Evolutionary conservation across 495 filamentous ascomycete species (phyloP).

Genomic region (Trichoderma orchidacearum): DNA sequence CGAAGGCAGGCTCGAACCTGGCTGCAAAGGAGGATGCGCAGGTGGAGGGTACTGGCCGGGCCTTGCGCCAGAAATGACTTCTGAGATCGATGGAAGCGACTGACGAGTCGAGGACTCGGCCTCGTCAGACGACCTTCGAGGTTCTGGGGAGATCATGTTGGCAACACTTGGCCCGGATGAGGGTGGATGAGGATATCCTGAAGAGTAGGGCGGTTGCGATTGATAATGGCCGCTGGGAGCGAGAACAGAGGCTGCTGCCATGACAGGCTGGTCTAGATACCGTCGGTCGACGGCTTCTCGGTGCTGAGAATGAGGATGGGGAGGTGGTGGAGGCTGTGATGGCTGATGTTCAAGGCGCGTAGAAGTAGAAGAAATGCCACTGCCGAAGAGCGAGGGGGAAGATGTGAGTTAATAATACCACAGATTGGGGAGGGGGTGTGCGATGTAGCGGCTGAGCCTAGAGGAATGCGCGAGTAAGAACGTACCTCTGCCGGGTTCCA

Average conservation of each 20-base stretch:
- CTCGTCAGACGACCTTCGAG: constrained; percentile 26
- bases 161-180: constrained; percentile 19
- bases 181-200: constrained; percentile 23
- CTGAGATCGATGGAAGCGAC: constrained; percentile 34
- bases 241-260: constrained; percentile 34
- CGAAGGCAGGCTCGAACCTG: constrained; percentile 14
- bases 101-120: constrained; percentile 25
- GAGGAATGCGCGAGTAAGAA: constrained; percentile 9
- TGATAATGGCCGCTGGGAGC: constrained; percentile 30
- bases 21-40: constrained; percentile 13
- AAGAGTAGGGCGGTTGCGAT: constrained; percentile 19
- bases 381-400: constrained; percentile 2
- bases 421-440: constrained; percentile 4
- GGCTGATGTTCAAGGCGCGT: constrained; percentile 4
- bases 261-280: constrained; percentile 23
- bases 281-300: constrained; percentile 20
- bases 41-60: constrained; percentile 19
- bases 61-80: constrained; percentile 28
- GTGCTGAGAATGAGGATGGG: constrained; percentile 17
- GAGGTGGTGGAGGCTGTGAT: constrained; percentile 16
- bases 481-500: constrained; percentile 36
- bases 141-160: constrained; percentile 32
- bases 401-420: neutral
- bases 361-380: constrained; percentile 10
- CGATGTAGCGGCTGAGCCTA: neutral